phyloP scores from a whole-genome alignment of 179 eudicot genomes.

The Amaranthus tricolor region DNA sequence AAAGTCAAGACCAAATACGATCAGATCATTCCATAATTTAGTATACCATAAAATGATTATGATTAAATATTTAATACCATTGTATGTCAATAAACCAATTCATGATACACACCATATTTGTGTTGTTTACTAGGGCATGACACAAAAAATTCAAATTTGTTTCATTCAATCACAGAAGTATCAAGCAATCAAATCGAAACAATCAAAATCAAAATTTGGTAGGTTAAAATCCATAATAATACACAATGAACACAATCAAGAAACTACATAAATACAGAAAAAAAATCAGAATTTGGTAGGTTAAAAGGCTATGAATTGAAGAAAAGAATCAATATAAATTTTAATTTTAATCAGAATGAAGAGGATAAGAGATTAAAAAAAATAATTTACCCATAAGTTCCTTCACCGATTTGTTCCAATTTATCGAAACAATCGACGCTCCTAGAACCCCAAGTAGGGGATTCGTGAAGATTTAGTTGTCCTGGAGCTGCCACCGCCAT shows the following conservation, averaged over 20 bases:
- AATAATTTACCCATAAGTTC: conserved; percentile 46
- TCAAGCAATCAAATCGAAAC: neutral
- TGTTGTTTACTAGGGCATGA: neutral
- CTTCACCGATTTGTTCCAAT: conserved; percentile 61
- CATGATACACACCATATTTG: neutral
- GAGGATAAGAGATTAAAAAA: neutral
- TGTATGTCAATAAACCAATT: neutral
- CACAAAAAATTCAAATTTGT: neutral
- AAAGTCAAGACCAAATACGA: neutral
- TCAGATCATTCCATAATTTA: neutral
- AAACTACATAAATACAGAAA: neutral
- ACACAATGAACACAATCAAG: neutral
- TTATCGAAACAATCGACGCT: conserved; percentile 57
- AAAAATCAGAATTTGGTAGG: neutral
- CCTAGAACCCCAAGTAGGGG: conserved; percentile 55
- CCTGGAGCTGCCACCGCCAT: conserved; percentile 56
- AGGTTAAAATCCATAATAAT: too few relatives aligned
- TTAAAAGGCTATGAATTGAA: neutral
- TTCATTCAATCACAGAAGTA: neutral
- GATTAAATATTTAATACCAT: neutral
- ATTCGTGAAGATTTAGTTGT: conserved; percentile 45
- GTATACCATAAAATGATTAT: neutral
- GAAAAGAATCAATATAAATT: neutral
- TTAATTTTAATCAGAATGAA: neutral
- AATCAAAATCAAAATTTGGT: neutral